Base-by-base conservation (phyloP, 441 rosid species). In the Aleurites moluccanus region DNA sequence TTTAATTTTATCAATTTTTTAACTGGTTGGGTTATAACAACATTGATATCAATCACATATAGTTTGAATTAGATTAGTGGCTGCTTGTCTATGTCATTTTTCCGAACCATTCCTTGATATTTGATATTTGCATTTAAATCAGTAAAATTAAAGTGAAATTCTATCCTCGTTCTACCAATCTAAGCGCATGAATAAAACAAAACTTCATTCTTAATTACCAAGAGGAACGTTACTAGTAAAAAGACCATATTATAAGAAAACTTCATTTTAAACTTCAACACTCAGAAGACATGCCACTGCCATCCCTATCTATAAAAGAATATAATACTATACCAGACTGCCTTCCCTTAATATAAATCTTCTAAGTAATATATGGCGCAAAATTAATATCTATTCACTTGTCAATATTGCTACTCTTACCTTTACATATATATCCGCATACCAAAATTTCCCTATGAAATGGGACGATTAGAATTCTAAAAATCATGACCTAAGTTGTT, bases 361-460 rank as follows among this genome's bases (percentile, higher is more conserved):
- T 65, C 16, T 10, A 42, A n/a, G 52, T 5, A 20, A 38, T 35
- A 63, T 35, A n/a, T 30, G 18, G 45, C 66, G 33, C 40, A 30
- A 30, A 30, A 10, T 30, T 28, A 30, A 14, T 7, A 8, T 42
- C 53, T 57, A 15, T 45, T 59, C 27, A 44, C 35, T 16, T 18
- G 28, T 42, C 67, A 71, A 23, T 40, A 10, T 7, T 49, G 33
- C 28, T 15, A 21, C 23, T 47, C 14, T 57, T 40, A n/a, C 59
- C 10, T 45, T 45, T 40, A 1, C n/a, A 67, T 67, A 59, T 52
- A 30, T 68, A 67, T 23, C 67, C 45, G 47, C 38, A 23, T 6
- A 4, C 63, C 78, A 69, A 76, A 69, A 62, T 38, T 68, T 52
- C 64, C 61, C 64, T 44, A 10, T 21, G 20, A 18, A 42, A 45